Conservation (phyloP, 2,329 filamentous ascomycete species). For the Colletotrichum sp. region DNA sequence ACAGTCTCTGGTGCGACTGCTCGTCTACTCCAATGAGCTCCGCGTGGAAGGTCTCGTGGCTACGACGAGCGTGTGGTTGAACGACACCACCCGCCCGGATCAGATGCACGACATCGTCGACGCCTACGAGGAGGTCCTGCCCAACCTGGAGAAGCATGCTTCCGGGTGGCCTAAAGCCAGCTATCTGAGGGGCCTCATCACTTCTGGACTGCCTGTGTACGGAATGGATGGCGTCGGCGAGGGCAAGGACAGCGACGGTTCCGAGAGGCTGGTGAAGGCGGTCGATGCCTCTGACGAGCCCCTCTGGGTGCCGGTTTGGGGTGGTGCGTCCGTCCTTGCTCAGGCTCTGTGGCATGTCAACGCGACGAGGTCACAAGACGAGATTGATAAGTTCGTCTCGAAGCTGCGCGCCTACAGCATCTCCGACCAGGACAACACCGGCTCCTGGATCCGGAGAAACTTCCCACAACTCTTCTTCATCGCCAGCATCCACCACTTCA, state of each 20-base stretch:
- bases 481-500: constrained; percentile 53
- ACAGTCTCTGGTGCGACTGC: constrained; percentile 36
- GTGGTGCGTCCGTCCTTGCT: constrained; percentile 53
- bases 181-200: not conserved
- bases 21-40: constrained; percentile 43
- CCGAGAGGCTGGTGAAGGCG: constrained; percentile 32
- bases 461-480: constrained; percentile 57
- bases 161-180: not conserved
- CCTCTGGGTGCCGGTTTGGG: constrained; percentile 55
- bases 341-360: constrained; percentile 46
- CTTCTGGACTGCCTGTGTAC: not conserved
- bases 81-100: constrained; percentile 32
- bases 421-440: constrained; percentile 59
- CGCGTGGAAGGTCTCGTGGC: constrained; percentile 38
- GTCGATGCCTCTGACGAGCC: constrained; percentile 43
- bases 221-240: constrained; percentile 25
- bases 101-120: constrained; percentile 39
- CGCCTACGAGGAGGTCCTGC: constrained; percentile 38
- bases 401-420: constrained; percentile 52
- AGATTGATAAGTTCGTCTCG: constrained; percentile 35
- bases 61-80: constrained; percentile 41
- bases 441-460: constrained; percentile 54
- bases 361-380: constrained; percentile 30
- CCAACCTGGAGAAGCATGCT: constrained; percentile 35
- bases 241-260: constrained; percentile 38